Percentiles rank a stretch among this genome's conserved stretches.
Conservation (phyloP, 1,284 basidiomycete species). For the Gomphus sp. region DNA sequence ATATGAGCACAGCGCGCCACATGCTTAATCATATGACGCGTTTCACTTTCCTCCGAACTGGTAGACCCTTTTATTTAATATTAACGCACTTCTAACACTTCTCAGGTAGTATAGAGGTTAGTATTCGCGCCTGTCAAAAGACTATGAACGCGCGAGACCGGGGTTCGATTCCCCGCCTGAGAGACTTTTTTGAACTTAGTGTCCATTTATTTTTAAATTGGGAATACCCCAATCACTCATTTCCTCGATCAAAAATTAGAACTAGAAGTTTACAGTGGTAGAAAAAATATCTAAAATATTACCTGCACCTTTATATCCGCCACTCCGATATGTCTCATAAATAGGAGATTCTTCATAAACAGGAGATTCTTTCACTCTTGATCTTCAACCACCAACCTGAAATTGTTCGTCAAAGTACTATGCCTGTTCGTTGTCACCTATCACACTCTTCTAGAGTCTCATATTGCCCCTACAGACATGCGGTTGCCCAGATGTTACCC, state of each 20-base stretch:
- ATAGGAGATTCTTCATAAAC: no score
- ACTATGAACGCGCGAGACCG: constrained; percentile 8
- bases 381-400: background rate
- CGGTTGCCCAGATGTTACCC: background rate
- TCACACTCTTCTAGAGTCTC: background rate
- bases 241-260: no score
- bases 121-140: constrained; percentile 6
- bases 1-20: no score
- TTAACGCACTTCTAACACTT: background rate
- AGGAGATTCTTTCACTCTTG: no score
- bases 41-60: no score
- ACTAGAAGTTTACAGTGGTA: no score
- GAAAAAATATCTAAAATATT: no score
- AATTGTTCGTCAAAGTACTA: background rate
- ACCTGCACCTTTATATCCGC: no score
- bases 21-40: background rate
- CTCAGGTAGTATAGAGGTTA: constrained; percentile 10
- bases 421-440: background rate
- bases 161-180: constrained; percentile 10
- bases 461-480: background rate
- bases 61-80: background rate
- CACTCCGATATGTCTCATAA: no score
- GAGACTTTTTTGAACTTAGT: no score
- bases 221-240: no score
- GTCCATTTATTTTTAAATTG: no score